Evolutionary conservation across 2,329 filamentous ascomycete genomes (phyloP), one percentile per base, ranked within the genome.

Genomic region (Fusarium liriodendri): DNA sequence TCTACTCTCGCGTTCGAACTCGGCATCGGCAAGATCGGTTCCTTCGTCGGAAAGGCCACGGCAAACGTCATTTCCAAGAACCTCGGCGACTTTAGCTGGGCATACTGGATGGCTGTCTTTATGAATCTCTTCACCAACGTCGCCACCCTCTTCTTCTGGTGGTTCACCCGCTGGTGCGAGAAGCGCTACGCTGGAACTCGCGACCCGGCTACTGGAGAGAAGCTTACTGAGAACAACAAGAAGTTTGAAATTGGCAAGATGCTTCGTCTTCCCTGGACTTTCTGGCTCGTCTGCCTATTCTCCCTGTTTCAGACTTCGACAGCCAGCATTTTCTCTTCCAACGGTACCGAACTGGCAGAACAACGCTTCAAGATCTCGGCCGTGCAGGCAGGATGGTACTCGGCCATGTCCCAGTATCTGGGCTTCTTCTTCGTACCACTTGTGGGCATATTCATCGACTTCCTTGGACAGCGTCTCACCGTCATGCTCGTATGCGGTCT

Each of bases 51-150:
- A 13, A 89, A 90, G 72, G 85, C 88, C 0, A 89, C 89, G 0
- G 89, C 89, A 4, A 91, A 91, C 54, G 82, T 90, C 25, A 91
- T 91, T 29, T 85, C 89, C 0, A 84, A 81, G 72, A 87, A 86
- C 14, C 88, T 87, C 0, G 89, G 89, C 0, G 85, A 91, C 74
- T 92, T 92, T 54, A 86, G 86, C 62, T 91, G 89, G 88, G 88
- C 88, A 0, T 91, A 87, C 75, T 91, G 90, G 90, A 87, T 87
- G 11, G 85, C 87, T 0, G 89, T 92, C 0, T 89, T 90, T 74
- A 91, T 91, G 87, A 91, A 91, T 67, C 66, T 92, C 3, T 91
- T 92, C 70, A 91, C 89, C 10, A 91, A 92, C 63, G 76, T 86
- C 0, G 84, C 85, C 1, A 90, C 89, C 0, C 62, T 85, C 0